Conservation (phyloP, 1,284 basidiomycete genomes). For the Singerocomus inundabilis region DNA sequence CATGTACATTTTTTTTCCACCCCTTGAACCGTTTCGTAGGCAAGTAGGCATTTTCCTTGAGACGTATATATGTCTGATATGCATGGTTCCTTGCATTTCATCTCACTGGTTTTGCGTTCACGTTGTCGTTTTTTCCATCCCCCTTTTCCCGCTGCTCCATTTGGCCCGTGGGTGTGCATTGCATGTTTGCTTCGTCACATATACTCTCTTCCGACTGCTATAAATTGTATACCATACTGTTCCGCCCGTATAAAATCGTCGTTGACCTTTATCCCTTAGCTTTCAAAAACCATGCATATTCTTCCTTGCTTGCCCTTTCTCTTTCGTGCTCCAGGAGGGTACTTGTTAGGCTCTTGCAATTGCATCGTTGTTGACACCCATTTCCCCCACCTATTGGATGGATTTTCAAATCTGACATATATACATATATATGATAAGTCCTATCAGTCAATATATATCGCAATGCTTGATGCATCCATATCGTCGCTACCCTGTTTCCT, state of each 20-base stretch:
- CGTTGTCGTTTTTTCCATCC: conserved; percentile 1
- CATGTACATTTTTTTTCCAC: not conserved
- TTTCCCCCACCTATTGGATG: conserved; percentile 3
- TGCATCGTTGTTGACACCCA: not conserved
- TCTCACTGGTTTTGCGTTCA: conserved; percentile 16
- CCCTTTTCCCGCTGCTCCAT: conserved; percentile 5
- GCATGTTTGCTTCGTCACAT: conserved; percentile 10
- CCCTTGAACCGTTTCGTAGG: conserved; percentile 4
- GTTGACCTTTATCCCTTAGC: not conserved
- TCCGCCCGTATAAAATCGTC: conserved; percentile 16
- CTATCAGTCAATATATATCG: conserved; percentile 18
- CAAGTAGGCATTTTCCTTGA: conserved; percentile 21
- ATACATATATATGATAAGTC: conserved; percentile 27
- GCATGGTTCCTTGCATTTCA: conserved; percentile 23
- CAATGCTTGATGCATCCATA: conserved; percentile 31
- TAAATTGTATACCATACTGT: conserved; percentile 32
- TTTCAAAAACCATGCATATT: conserved; percentile 2
- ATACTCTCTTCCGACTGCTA: conserved; percentile 12
- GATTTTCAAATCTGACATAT: conserved; percentile 17
- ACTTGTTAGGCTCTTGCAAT: not conserved
- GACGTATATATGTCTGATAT: conserved; percentile 26
- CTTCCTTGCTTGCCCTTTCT: not conserved
- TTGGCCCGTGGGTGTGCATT: conserved; percentile 7
- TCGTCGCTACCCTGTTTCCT: conserved; percentile 2
- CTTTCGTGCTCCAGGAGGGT: not conserved